Percentiles rank a stretch among this genome's conserved stretches.
These are phyloP conservation scores for Choricystis sp. DNA, from an alignment of 139 green algal species.

Conservation along the genomic window DNA sequence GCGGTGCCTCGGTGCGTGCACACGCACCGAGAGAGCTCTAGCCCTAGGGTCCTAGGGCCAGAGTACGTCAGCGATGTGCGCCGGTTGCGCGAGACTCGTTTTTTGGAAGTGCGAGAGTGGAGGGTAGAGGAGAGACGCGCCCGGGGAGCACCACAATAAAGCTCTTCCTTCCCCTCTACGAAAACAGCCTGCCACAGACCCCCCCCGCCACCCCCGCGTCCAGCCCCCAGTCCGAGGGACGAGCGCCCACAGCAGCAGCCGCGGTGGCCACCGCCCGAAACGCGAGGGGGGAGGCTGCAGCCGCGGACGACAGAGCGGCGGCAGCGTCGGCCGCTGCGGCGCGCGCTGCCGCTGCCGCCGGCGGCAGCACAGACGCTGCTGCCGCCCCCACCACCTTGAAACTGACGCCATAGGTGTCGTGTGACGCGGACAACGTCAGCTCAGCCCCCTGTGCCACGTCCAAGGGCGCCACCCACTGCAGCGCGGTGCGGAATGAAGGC, in stretches of 20 bases:
- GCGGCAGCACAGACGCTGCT: not conserved
- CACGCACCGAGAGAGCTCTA: no score
- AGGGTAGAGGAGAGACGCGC: no score
- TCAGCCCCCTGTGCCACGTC: slow-evolving; percentile 1
- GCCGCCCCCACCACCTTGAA: slow-evolving; percentile 2
- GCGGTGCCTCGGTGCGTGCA: no score
- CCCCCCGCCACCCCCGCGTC: not conserved
- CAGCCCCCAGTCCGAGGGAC: not conserved
- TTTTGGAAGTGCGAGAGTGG: no score
- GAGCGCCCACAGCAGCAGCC: not conserved
- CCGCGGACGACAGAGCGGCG: not conserved
- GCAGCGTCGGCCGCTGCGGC: no score
- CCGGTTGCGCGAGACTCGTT: no score
- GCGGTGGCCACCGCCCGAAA: not conserved
- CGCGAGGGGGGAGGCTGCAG: not conserved
- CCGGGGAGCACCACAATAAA: no score
- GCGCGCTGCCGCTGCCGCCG: no score
- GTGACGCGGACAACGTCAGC: slow-evolving; percentile 12
- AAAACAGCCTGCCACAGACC: not conserved
- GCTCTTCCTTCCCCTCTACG: not conserved
- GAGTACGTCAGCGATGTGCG: no score
- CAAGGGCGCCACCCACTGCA: slow-evolving; percentile 28
- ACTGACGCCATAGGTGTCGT: slow-evolving; percentile 19
- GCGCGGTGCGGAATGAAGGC: slow-evolving; percentile 8
- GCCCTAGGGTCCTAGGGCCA: no score